phyloP scores from a whole-genome alignment of 768 basidiomycete species.

The Leccinum disarticulatum region DNA sequence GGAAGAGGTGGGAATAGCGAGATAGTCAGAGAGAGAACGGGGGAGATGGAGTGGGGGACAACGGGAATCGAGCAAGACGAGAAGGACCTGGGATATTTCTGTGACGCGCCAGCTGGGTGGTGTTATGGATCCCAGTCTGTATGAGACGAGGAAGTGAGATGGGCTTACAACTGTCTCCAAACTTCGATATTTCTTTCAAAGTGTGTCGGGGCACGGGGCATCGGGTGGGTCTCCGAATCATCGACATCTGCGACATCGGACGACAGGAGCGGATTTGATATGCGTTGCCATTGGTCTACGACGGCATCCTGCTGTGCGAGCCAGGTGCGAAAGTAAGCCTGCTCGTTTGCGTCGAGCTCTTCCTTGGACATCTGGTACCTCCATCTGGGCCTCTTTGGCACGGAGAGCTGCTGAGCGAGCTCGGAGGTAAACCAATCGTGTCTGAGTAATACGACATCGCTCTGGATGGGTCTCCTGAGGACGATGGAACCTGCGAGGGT shows the following conservation, averaged over 20 bases:
- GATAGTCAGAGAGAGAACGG: constrained; percentile 67
- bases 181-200: constrained; percentile 93
- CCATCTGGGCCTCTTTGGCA: constrained; percentile 83
- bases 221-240: constrained; percentile 22
- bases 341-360: constrained; percentile 89
- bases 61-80: constrained; percentile 86
- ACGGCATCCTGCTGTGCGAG: constrained; percentile 58
- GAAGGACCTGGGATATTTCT: constrained; percentile 86
- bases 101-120: constrained; percentile 82
- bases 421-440: constrained; percentile 8
- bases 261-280: constrained; percentile 7
- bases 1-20: constrained; percentile 32
- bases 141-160: constrained; percentile 3
- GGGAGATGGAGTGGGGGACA: constrained; percentile 88
- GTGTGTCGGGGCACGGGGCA: constrained; percentile 70
- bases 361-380: constrained; percentile 81
- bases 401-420: constrained; percentile 6
- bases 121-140: constrained; percentile 1
- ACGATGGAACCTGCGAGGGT: constrained; percentile 51
- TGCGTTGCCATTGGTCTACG: constrained; percentile 51
- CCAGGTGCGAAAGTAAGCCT: constrained; percentile 82
- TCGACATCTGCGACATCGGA: constrained; percentile 4
- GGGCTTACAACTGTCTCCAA: constrained; percentile 85
- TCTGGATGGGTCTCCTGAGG: constrained; percentile 57
- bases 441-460: constrained; percentile 38